Base-by-base conservation (phyloP, 2,329 filamentous ascomycete genomes). In the Cladosporium sp. region DNA sequence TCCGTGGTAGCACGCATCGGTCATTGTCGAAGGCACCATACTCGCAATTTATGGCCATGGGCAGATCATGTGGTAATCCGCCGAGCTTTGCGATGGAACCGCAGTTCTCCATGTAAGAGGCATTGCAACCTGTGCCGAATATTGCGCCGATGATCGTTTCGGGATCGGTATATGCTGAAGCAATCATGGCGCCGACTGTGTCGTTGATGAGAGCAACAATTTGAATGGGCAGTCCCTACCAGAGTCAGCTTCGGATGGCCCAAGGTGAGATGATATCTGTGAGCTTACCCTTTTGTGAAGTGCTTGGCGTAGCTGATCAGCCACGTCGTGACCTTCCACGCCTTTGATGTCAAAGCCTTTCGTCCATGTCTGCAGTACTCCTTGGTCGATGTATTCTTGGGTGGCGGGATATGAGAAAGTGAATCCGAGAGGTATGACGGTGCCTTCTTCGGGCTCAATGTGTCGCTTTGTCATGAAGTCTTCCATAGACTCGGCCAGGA, bases 11-110 rank as follows among this genome's bases (percentile, higher is more conserved):
- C 54, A 97, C 88, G 67, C 87, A 81, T 77, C 94, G 89, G 75
- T 96, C 91, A 73, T 96, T 97, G 75, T 97, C 93, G 70, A 97
- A 97, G 34, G 93, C 92, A 62, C 93, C 93, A 83, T 92, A 97
- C 75, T 97, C 93, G 78, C 93, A 97, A 80, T 97, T 97, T 79
- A 97, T 97, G 49, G 91, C 92, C 83, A 97, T 95, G 47, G 88
- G 91, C 60, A 85, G 85, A 61, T 94, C 86, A 1, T 86, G 75
- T 19, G 89, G 87, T 25, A 95, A 79, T 76, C 90, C 81, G 6
- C 87, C 87, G 52, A 96, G 82, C 79, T 96, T 96, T 60, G 89
- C 89, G 62, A 96, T 89, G 5, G 85, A 89, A 61, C 88, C 88
- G 60, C 84, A 86, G 66, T 91, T 74, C 73, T 96, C 91, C 86